phyloP scores from a whole-genome alignment of 2,329 filamentous ascomycete genomes.

The Trichoderma sp. region DNA sequence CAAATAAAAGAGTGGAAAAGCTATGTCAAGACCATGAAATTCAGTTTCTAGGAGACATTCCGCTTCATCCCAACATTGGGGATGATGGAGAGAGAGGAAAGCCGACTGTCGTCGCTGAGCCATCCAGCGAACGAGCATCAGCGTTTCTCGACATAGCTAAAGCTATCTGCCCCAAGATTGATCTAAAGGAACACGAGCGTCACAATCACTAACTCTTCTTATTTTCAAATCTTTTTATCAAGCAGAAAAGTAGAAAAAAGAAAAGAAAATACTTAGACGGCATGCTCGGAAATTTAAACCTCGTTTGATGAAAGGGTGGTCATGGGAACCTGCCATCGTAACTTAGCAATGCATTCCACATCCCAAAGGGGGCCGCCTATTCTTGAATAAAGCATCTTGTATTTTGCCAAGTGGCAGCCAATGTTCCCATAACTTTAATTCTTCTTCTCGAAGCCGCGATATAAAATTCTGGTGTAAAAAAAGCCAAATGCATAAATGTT shows the following conservation, averaged over 20 bases:
- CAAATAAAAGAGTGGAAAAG: conserved; percentile 61
- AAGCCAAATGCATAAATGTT: conserved; percentile 37
- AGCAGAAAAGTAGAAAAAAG: not conserved
- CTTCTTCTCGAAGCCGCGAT: conserved; percentile 24
- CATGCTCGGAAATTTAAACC: conserved; percentile 2
- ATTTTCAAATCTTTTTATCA: not conserved
- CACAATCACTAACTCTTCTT: not conserved
- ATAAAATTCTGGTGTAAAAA: conserved; percentile 23
- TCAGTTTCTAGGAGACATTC: conserved; percentile 84
- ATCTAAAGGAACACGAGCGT: conserved; percentile 28
- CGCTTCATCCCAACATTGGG: conserved; percentile 82
- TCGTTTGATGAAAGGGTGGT: conserved; percentile 17
- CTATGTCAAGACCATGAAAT: conserved; percentile 74
- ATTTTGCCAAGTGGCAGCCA: not conserved
- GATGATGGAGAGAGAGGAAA: conserved; percentile 84
- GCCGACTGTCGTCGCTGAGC: conserved; percentile 87
- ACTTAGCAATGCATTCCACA: conserved; percentile 25
- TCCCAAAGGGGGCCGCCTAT: conserved; percentile 15
- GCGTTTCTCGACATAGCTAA: conserved; percentile 73
- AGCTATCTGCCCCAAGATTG: conserved; percentile 51
- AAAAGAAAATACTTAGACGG: not conserved
- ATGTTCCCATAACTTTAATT: conserved; percentile 19
- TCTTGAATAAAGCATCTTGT: conserved; percentile 17
- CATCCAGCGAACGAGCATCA: conserved; percentile 69
- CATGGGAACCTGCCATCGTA: conserved; percentile 25